Conservation (phyloP, 257 asterid species). For the Verbascum thapsus region DNA sequence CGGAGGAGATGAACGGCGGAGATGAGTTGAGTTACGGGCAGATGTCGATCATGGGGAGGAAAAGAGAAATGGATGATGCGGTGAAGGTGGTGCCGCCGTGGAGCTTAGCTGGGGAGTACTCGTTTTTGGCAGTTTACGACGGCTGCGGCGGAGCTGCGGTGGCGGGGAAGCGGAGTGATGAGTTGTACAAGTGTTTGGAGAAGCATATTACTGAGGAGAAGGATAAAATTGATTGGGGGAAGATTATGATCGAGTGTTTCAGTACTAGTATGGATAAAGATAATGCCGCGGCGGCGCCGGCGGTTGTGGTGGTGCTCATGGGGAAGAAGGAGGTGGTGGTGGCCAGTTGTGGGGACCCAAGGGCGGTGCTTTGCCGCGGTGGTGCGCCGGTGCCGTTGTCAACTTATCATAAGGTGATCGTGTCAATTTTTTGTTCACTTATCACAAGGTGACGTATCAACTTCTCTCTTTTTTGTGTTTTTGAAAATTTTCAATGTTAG, state of each 20-base stretch:
- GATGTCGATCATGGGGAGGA: constrained; percentile 56
- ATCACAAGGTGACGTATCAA: constrained; percentile 48
- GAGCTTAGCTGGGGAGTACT: constrained; percentile 36
- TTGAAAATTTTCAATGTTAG: no score
- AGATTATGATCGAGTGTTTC: constrained; percentile 44
- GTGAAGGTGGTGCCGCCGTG: constrained; percentile 37
- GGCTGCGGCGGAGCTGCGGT: constrained; percentile 55
- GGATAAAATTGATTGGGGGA: constrained; percentile 44
- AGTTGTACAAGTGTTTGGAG: constrained; percentile 42
- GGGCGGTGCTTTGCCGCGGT: constrained; percentile 60
- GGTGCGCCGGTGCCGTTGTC: constrained; percentile 49
- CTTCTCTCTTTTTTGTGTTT: no score
- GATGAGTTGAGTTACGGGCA: constrained; percentile 35
- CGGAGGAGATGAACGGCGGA: no score
- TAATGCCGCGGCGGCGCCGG: constrained; percentile 35
- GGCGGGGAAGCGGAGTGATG: constrained; percentile 46
- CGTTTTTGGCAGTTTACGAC: constrained; percentile 54
- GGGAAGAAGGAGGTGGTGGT: constrained; percentile 56
- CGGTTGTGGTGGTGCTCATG: constrained; percentile 60
- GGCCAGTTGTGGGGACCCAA: constrained; percentile 68
- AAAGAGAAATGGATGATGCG: constrained; percentile 70
- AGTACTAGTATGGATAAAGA: constrained; percentile 44
- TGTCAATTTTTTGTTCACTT: constrained; percentile 42
- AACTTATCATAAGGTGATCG: constrained; percentile 51
- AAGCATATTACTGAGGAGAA: constrained; percentile 15